These are phyloP conservation scores for Solanum hybrid DNA, from an alignment of 305 asterid species.

Conservation along the genomic window DNA sequence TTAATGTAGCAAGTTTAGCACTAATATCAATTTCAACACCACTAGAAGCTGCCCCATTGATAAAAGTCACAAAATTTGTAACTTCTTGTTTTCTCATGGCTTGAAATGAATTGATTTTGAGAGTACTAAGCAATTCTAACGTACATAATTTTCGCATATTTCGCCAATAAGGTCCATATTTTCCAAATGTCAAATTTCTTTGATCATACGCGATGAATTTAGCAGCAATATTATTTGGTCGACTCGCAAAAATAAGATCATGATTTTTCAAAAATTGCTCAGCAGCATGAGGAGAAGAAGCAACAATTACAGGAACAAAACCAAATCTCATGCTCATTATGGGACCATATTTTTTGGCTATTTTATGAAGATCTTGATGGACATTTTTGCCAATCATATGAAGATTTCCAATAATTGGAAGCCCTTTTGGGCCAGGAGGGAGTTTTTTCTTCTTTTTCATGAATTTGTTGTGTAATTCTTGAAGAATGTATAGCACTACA, in stretches of 20 bases:
- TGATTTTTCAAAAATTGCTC: constrained; percentile 5
- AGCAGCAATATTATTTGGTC: not conserved
- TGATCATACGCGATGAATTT: not conserved
- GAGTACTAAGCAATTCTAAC: not conserved
- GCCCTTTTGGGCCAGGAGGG: constrained; percentile 6
- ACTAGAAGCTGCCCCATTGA: constrained; percentile 6
- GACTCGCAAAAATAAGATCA: constrained; percentile 4
- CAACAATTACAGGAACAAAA: not conserved
- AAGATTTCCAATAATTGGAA: constrained; percentile 7
- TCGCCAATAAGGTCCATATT: constrained; percentile 9
- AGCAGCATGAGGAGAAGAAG: constrained; percentile 10
- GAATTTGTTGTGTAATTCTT: not conserved
- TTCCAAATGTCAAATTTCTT: not conserved
- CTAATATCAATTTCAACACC: constrained; percentile 19
- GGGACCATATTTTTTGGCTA: constrained; percentile 4
- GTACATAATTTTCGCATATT: constrained; percentile 25
- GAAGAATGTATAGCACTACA: not conserved
- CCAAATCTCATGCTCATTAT: constrained; percentile 6
- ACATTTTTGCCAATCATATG: constrained; percentile 2
- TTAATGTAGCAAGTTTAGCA: constrained; percentile 2
- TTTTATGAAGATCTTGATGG: not conserved
- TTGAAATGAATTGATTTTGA: constrained; percentile 16
- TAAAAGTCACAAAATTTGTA: not conserved
- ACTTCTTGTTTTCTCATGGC: constrained; percentile 17
- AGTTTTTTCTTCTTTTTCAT: not conserved